These are phyloP conservation scores for Takashimella koratensis DNA, from an alignment of 1,284 basidiomycete genomes.

Conservation along the genomic window DNA sequence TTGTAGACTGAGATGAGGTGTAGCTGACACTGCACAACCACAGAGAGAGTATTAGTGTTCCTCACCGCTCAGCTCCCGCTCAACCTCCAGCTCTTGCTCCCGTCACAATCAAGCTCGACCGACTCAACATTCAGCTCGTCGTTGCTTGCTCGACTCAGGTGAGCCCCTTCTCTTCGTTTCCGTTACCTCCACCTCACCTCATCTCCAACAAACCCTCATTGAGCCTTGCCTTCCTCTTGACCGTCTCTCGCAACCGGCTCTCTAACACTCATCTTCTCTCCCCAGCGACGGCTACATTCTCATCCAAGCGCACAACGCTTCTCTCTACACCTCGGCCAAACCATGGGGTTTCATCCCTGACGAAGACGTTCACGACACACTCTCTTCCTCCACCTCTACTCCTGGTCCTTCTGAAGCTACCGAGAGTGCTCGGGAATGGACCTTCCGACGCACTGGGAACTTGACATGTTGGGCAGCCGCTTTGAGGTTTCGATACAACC, in stretches of 20 bases:
- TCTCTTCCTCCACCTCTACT: slow-evolving; percentile 5
- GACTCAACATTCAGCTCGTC: slow-evolving; percentile 6
- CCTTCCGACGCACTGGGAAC: slow-evolving; percentile 44
- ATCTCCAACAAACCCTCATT: not conserved
- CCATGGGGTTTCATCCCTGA: slow-evolving; percentile 46
- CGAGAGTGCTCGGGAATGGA: slow-evolving; percentile 38
- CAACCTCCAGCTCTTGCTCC: slow-evolving; percentile 25
- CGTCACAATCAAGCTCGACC: slow-evolving; percentile 3
- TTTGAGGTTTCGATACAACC: slow-evolving; percentile 39
- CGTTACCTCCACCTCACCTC: no score
- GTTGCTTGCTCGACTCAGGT: slow-evolving; percentile 25
- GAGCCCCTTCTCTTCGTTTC: slow-evolving; percentile 5
- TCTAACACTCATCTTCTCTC: not conserved
- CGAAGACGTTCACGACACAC: slow-evolving; percentile 45
- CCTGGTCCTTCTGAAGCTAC: slow-evolving; percentile 7
- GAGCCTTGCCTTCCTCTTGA: not conserved
- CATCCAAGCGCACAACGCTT: slow-evolving; percentile 40
- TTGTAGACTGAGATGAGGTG: no score
- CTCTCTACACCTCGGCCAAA: slow-evolving; percentile 25
- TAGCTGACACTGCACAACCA: not conserved
- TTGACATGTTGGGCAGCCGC: slow-evolving; percentile 47
- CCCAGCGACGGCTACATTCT: slow-evolving; percentile 45
- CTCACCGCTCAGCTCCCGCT: slow-evolving; percentile 32
- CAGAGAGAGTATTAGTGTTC: slow-evolving; percentile 39
- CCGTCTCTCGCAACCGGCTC: slow-evolving; percentile 10